Conservation (phyloP, 352 stramenopile genomes). For the Pythium pyrilobum region DNA sequence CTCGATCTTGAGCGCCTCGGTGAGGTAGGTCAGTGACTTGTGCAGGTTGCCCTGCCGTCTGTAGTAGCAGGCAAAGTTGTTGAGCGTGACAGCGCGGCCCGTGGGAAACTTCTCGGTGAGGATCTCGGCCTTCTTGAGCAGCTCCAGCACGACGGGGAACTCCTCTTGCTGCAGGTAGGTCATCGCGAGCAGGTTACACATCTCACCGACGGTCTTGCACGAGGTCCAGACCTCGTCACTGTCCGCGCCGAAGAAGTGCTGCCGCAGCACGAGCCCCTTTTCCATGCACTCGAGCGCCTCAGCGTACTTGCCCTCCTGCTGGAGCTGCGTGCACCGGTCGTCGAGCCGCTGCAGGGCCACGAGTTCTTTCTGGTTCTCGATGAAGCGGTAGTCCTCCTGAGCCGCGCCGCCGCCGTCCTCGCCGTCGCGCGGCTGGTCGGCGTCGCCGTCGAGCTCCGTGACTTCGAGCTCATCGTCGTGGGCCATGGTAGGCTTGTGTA, state of each 20-base stretch:
- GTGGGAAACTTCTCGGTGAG: constrained; percentile 84
- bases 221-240: constrained; percentile 87
- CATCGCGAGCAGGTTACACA: constrained; percentile 95
- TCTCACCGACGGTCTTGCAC: constrained; percentile 92
- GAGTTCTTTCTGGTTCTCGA: constrained; percentile 82
- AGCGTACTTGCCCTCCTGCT: constrained; percentile 90
- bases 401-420: background rate
- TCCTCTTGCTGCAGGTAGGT: constrained; percentile 94
- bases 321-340: constrained; percentile 86
- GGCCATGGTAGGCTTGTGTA: background rate
- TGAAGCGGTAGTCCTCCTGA: constrained; percentile 36
- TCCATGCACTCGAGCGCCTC: constrained; percentile 94
- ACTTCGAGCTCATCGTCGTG: constrained; percentile 23
- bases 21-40: constrained; percentile 89
- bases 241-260: constrained; percentile 92
- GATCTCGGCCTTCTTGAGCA: constrained; percentile 94
- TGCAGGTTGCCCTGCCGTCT: constrained; percentile 88
- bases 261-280: constrained; percentile 87
- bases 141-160: constrained; percentile 88
- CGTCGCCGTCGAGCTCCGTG: constrained; percentile 24
- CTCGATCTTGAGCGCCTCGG: constrained; percentile 91
- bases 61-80: constrained; percentile 95
- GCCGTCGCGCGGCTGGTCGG: background rate
- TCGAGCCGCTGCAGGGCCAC: constrained; percentile 87
- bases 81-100: constrained; percentile 88